Evolutionary conservation across 2,329 filamentous ascomycete genomes (phyloP).

Genomic region (Fusarium equiseti): DNA sequence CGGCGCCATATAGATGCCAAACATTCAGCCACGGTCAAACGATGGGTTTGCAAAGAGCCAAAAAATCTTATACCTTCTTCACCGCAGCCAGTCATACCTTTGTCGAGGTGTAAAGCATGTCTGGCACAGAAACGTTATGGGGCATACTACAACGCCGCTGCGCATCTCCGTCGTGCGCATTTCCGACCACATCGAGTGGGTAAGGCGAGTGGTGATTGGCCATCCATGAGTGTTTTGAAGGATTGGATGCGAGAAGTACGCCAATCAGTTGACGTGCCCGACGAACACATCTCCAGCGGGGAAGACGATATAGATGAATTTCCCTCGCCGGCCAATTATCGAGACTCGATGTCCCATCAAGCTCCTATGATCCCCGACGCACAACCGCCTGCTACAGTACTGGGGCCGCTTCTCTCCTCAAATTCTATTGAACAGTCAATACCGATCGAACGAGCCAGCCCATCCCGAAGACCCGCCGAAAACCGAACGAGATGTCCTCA

Average conservation of each 20-base stretch:
- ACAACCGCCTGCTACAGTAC: slow-evolving; percentile 18
- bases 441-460: slow-evolving; percentile 46
- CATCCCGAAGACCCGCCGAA: slow-evolving; percentile 51
- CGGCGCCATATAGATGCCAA: slow-evolving; percentile 74
- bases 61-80: slow-evolving; percentile 52
- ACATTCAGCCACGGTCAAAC: slow-evolving; percentile 66
- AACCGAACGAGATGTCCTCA: slow-evolving; percentile 66
- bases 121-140: slow-evolving; percentile 68
- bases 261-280: slow-evolving; percentile 62
- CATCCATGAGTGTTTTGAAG: slow-evolving; percentile 67
- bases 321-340: slow-evolving; percentile 41
- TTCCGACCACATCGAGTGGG: slow-evolving; percentile 68
- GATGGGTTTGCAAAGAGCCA: slow-evolving; percentile 69
- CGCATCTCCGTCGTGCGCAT: slow-evolving; percentile 68
- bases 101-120: slow-evolving; percentile 69
- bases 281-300: slow-evolving; percentile 60
- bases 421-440: slow-evolving; percentile 44
- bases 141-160: slow-evolving; percentile 70
- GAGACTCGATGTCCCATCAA: slow-evolving; percentile 27
- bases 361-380: slow-evolving; percentile 31
- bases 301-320: slow-evolving; percentile 63
- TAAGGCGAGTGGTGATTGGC: slow-evolving; percentile 70
- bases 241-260: slow-evolving; percentile 72
- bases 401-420: slow-evolving; percentile 31
- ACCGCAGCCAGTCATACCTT: slow-evolving; percentile 63